A percentile compares a stretch with the other conserved stretches of the same genome.
These are phyloP conservation scores for Polytrichum commune DNA, from an alignment of 225 moss, liverwort and hornwort genomes.

Conservation along the genomic window DNA sequence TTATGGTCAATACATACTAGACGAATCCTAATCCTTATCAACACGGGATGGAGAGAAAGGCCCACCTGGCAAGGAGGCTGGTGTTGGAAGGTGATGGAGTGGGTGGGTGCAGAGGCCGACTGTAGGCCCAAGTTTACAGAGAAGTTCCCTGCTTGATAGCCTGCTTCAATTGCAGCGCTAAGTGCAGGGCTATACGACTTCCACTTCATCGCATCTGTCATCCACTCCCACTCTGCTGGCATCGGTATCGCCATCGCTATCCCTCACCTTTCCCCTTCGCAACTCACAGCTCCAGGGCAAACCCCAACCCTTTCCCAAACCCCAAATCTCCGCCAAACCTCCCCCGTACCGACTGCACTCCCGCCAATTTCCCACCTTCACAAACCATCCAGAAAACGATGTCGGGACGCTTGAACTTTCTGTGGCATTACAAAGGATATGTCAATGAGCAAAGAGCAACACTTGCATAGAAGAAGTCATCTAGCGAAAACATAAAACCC, in stretches of 20 bases:
- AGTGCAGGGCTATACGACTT: constrained; percentile 27
- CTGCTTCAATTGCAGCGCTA: constrained; percentile 35
- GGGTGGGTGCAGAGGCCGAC: constrained; percentile 23
- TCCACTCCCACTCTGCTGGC: constrained; percentile 52
- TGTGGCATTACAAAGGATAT: too few species aligned
- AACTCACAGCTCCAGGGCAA: too few species aligned
- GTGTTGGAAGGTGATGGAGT: constrained; percentile 35
- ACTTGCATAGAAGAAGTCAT: too few species aligned
- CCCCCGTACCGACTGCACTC: too few species aligned
- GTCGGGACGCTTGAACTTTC: too few species aligned
- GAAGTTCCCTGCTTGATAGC: constrained; percentile 26
- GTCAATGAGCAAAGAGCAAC: too few species aligned
- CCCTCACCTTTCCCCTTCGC: too few species aligned
- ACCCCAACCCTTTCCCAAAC: too few species aligned
- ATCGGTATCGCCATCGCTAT: neutral
- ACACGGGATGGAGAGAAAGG: neutral
- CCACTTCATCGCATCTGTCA: constrained; percentile 49
- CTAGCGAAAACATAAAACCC: too few species aligned
- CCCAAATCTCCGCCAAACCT: too few species aligned
- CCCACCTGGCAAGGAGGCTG: constrained; percentile 42
- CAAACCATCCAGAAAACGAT: too few species aligned
- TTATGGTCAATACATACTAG: neutral
- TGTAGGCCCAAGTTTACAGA: constrained; percentile 35
- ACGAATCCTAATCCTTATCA: neutral
- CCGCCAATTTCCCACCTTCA: too few species aligned